Percentiles rank a stretch among this genome's conserved stretches.
These are phyloP conservation scores for Hysterium pulicare DNA, from an alignment of 2,329 filamentous ascomycete species.

Conservation along the genomic window DNA sequence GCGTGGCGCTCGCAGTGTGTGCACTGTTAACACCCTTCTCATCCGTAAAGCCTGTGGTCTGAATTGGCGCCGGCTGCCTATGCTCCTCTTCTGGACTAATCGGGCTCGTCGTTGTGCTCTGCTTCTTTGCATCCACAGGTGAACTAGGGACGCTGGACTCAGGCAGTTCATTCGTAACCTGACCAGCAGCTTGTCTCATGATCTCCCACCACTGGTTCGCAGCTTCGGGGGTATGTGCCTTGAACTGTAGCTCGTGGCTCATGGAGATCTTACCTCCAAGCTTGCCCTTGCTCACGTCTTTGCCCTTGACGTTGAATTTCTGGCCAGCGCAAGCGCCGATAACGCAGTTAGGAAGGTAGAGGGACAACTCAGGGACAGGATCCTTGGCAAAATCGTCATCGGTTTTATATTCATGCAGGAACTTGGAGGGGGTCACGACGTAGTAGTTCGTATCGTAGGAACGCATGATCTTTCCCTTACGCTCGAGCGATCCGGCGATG, in stretches of 20 bases:
- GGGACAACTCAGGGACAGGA: conserved; percentile 77
- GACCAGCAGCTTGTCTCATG: conserved; percentile 60
- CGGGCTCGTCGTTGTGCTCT: conserved; percentile 12
- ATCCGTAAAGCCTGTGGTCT: conserved; percentile 31
- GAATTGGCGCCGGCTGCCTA: conserved; percentile 20
- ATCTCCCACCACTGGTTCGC: conserved; percentile 82
- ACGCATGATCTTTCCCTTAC: conserved; percentile 84
- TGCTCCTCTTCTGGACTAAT: conserved; percentile 12
- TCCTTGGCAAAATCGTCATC: conserved; percentile 72
- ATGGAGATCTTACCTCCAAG: conserved; percentile 79
- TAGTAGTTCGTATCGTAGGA: conserved; percentile 81
- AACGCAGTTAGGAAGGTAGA: conserved; percentile 87
- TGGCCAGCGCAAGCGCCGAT: conserved; percentile 69
- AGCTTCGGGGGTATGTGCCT: conserved; percentile 75
- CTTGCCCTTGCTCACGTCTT: conserved; percentile 75
- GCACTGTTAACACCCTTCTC: conserved; percentile 11
- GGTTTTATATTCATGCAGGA: conserved; percentile 94
- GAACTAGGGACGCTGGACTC: conserved; percentile 33
- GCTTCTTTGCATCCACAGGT: conserved; percentile 24
- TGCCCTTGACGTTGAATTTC: conserved; percentile 95
- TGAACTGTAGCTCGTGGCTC: conserved; percentile 77
- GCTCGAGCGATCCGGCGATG: conserved; percentile 84
- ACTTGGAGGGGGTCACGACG: conserved; percentile 82
- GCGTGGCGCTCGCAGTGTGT: conserved; percentile 10
- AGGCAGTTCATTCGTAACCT: conserved; percentile 41